These are phyloP conservation scores for Jacaranda mimosifolia DNA, from an alignment of 257 asterid species.

Conservation along the genomic window DNA sequence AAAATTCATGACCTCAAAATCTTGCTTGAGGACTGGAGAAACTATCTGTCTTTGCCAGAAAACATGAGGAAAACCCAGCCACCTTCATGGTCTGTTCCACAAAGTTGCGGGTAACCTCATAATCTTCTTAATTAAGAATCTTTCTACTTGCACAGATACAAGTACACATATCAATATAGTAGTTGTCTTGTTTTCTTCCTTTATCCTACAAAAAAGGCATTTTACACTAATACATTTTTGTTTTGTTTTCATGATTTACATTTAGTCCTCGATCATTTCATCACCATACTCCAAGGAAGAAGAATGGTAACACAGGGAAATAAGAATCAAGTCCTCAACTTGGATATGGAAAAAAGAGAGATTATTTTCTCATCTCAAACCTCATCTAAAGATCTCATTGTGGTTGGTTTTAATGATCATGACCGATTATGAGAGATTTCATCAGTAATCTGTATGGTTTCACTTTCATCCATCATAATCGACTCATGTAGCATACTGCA, in stretches of 20 bases:
- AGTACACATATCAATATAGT: not conserved
- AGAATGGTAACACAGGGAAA: slow-evolving; percentile 32
- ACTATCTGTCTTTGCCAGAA: slow-evolving; percentile 41
- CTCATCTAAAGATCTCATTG: not conserved
- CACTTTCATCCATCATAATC: not conserved
- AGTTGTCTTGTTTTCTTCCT: not conserved
- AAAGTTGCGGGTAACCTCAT: slow-evolving; percentile 39
- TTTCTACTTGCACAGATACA: too few species aligned
- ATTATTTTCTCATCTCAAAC: not conserved
- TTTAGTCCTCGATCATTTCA: slow-evolving; percentile 39
- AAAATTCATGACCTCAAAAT: slow-evolving; percentile 63
- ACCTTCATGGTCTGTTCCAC: slow-evolving; percentile 55
- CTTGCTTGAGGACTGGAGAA: slow-evolving; percentile 61
- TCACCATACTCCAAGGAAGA: slow-evolving; percentile 42
- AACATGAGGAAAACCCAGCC: slow-evolving; percentile 13
- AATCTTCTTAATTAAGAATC: slow-evolving; percentile 1
- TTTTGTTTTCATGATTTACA: not conserved
- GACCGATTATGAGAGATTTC: not conserved
- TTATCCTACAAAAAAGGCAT: not conserved
- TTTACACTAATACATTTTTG: not conserved
- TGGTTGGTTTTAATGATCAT: not conserved
- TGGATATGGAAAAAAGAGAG: not conserved
- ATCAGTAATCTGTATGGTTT: not conserved
- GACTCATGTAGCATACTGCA: not conserved
- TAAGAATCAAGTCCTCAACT: not conserved